Base-by-base conservation (phyloP, 1,139 yeast genomes). In the Entelexis paramagnoliae region DNA sequence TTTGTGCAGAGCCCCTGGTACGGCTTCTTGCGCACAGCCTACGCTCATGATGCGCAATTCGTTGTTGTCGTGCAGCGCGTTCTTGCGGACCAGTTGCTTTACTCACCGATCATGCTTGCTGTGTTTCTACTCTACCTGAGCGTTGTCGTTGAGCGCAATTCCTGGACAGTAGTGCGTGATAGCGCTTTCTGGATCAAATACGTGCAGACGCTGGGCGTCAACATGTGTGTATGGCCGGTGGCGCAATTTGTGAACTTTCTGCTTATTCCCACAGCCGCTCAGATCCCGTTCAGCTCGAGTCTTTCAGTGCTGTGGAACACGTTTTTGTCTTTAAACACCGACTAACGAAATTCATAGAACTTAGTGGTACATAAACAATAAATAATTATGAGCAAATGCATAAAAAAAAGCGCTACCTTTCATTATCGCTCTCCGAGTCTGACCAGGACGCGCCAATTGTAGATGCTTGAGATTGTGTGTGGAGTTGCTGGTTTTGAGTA, bases 281-380 rank as follows among this genome's bases (percentile, higher is more conserved):
- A 91, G 66, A 95, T 89, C 4, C 96, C 96, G 0, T 89, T 91
- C 64, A 82, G 94, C 53, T 83, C 95, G 1, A 80, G 93, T 1
- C 72, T 91, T n/a, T 87, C 94, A 30, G 93, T 88, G 29, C 71
- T 87, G 41, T 88, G 96, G 96, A 85, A 88, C 67, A 88, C 96
- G 51, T 89, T 83, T 68, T 71, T 91, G 47, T 86, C 96, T 0
- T 79, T 86, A 77, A 73, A 83, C 47, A 57, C 62, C 1, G 40
- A 51, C 4, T 56, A 26, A 30, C 17, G 7, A n/a, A 32, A 32
- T 5, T 32, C 1, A 14, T 32, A n/a, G 17, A 32, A n/a, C n/a
- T n/a, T n/a, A 14, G 34, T 14, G 9, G 34, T 6, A 13, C 6
- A 32, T 32, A 32, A 16, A n/a, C 8, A 7, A 11, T 14, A 14